Conservation (phyloP, 768 basidiomycete genomes). For the Panellus pusillus region DNA sequence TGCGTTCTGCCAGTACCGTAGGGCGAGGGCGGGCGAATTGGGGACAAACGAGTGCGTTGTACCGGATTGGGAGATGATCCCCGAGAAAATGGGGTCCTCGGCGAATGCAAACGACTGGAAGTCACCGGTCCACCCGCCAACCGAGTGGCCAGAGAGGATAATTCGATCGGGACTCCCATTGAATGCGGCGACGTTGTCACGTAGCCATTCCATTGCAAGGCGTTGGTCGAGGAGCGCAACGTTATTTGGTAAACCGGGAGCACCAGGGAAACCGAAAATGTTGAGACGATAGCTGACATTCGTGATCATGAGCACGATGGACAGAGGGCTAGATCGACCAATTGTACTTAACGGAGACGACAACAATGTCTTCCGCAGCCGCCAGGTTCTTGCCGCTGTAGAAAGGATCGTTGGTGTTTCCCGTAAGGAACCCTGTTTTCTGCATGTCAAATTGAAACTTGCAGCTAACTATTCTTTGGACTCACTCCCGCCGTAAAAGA, state of each 20-base stretch:
- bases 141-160: constrained; percentile 11
- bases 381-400: constrained; percentile 14
- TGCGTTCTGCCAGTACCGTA: constrained; percentile 3
- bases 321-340: not conserved
- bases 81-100: constrained; percentile 7
- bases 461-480: not conserved
- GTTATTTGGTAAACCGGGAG: constrained; percentile 3
- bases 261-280: constrained; percentile 13
- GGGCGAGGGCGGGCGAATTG: constrained; percentile 6
- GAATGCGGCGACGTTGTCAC: constrained; percentile 3
- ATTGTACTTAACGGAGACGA: constrained; percentile 8
- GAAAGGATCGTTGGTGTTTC: constrained; percentile 11
- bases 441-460: not conserved
- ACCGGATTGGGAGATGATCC: constrained; percentile 10
- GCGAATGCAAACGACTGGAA: constrained; percentile 13
- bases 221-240: constrained; percentile 11
- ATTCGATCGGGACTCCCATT: constrained; percentile 4
- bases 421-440: constrained; percentile 6
- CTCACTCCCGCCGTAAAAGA: constrained; percentile 14
- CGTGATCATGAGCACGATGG: not conserved
- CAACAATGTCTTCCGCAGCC: constrained; percentile 10
- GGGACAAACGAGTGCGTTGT: constrained; percentile 6
- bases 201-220: constrained; percentile 9
- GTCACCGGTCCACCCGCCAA: constrained; percentile 5
- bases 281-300: constrained; percentile 9